phyloP scores from a whole-genome alignment of 2,329 filamentous ascomycete genomes.

The Grosmannia clavigera region DNA sequence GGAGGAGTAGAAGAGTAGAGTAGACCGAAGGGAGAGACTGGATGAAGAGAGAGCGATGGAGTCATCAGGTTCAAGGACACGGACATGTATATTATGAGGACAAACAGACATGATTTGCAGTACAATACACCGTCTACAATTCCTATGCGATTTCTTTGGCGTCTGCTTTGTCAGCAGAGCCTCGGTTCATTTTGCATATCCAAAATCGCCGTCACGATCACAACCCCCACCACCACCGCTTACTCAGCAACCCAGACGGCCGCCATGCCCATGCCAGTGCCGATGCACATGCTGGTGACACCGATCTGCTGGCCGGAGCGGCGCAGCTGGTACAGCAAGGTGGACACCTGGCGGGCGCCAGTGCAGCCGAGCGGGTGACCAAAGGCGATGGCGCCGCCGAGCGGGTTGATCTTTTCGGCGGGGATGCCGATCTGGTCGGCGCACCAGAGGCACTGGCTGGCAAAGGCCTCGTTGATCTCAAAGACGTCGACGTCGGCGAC shows the following conservation, averaged over 20 bases:
- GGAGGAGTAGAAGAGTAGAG: neutral
- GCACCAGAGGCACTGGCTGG: constrained; percentile 88
- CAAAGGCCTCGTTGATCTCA: constrained; percentile 99
- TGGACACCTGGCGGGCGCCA: constrained; percentile 85
- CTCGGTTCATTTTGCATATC: neutral
- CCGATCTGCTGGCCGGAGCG: constrained; percentile 76
- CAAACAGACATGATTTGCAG: neutral
- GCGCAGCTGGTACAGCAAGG: constrained; percentile 79
- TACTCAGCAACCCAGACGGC: constrained; percentile 94
- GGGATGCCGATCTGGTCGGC: constrained; percentile 77
- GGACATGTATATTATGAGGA: neutral
- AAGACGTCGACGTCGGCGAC: constrained; percentile 92
- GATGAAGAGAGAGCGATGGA: neutral
- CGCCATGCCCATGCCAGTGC: constrained; percentile 96
- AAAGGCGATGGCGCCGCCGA: constrained; percentile 92
- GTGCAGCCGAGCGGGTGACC: constrained; percentile 93
- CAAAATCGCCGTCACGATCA: neutral
- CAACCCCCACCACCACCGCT: too few relatives aligned
- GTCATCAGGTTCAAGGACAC: too few relatives aligned
- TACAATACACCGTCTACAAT: neutral
- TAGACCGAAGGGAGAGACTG: neutral
- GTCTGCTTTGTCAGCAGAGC: too few relatives aligned
- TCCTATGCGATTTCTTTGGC: neutral
- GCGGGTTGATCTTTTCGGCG: constrained; percentile 84
- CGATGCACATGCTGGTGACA: constrained; percentile 91